Evolutionary conservation across 1,284 basidiomycete genomes (phyloP).

Genomic region (Marasmius oreades): DNA sequence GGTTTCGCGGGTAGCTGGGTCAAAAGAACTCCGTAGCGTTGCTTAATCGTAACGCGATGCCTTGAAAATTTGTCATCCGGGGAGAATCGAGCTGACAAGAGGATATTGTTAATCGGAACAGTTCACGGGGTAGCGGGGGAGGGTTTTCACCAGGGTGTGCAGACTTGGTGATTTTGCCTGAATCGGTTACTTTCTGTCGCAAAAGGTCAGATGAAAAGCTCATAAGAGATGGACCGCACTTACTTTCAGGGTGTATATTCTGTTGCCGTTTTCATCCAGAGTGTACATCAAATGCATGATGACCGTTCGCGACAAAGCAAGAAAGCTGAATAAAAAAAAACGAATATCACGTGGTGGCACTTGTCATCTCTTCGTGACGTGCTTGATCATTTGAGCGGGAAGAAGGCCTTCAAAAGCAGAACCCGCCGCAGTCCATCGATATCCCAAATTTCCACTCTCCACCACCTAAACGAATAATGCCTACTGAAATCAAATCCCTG

Average conservation of each 20-base stretch:
- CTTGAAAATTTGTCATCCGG: conserved; percentile 98
- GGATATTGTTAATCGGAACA: conserved; percentile 3
- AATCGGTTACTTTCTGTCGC: conserved; percentile 75
- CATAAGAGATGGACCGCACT: conserved; percentile 17
- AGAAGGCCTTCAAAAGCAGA: too few species aligned
- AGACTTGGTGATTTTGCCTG: conserved; percentile 84
- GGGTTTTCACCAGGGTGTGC: conserved; percentile 82
- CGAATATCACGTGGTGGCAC: neutral
- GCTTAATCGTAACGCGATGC: conserved; percentile 94
- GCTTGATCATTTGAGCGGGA: neutral
- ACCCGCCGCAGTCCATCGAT: too few species aligned
- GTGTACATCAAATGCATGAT: conserved; percentile 96
- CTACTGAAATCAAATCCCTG: conserved; percentile 30
- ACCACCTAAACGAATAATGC: conserved; percentile 11
- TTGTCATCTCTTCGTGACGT: neutral
- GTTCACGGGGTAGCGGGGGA: conserved; percentile 20
- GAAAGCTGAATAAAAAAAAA: neutral
- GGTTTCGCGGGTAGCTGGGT: conserved; percentile 91
- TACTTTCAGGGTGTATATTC: conserved; percentile 89
- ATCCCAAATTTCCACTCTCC: neutral
- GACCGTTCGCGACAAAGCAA: conserved; percentile 10
- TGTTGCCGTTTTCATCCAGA: conserved; percentile 73
- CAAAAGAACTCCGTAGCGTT: conserved; percentile 80
- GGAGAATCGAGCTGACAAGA: conserved; percentile 84
- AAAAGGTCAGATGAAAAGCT: conserved; percentile 7